phyloP scores from a whole-genome alignment of 1,284 basidiomycete species.

The Boletus mariae region DNA sequence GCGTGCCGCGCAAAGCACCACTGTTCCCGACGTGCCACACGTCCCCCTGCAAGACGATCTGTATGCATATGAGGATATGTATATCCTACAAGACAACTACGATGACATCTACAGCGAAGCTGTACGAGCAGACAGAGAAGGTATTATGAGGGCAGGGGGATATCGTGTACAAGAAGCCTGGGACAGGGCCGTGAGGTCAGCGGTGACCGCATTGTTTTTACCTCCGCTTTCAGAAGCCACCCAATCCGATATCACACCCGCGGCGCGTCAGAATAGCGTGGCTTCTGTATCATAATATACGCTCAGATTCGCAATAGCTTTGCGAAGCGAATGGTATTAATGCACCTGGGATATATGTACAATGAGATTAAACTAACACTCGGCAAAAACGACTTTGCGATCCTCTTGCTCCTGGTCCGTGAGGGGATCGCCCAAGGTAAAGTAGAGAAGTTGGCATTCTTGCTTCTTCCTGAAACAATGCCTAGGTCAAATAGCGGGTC shows the following conservation, averaged over 20 bases:
- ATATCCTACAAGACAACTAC: conserved; percentile 52
- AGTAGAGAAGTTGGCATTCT: conserved; percentile 69
- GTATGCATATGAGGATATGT: conserved; percentile 72
- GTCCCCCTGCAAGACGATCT: conserved; percentile 71
- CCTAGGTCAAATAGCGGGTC: background rate
- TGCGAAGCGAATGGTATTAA: background rate
- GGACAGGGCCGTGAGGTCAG: conserved; percentile 77
- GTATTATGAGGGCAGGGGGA: conserved; percentile 81
- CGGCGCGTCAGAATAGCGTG: conserved; percentile 2
- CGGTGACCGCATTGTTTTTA: conserved; percentile 73
- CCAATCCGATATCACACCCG: conserved; percentile 3
- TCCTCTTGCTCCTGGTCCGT: conserved; percentile 45
- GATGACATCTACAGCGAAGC: conserved; percentile 71
- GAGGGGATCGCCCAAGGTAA: conserved; percentile 59
- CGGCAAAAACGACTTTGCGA: conserved; percentile 47
- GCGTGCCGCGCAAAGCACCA: conserved; percentile 52
- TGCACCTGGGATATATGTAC: background rate
- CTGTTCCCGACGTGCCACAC: conserved; percentile 74
- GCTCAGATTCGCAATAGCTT: background rate
- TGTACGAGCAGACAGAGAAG: conserved; percentile 71
- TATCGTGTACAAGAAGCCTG: conserved; percentile 82
- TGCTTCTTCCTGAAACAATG: conserved; percentile 37
- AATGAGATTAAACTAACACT: conserved; percentile 17
- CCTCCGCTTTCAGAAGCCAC: conserved; percentile 36
- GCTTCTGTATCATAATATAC: conserved; percentile 6